Conservation (phyloP, 345 rosid genomes). For the Cardamine occulta region DNA sequence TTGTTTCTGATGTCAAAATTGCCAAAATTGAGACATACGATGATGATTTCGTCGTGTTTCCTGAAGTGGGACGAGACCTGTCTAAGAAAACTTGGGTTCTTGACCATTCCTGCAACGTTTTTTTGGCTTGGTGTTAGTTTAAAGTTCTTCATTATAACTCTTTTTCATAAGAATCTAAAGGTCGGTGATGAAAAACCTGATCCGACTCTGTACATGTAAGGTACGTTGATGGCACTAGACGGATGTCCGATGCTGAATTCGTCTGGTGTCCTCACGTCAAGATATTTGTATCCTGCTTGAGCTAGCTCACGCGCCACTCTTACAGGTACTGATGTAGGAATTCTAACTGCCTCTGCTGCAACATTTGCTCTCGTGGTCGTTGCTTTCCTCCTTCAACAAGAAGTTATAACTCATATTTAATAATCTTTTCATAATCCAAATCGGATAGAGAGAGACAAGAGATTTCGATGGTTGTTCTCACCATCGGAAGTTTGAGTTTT, state of each 20-base stretch:
- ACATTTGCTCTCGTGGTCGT: constrained; percentile 36
- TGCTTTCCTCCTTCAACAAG: constrained; percentile 31
- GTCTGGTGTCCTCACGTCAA: constrained; percentile 82
- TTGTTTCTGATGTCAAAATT: not conserved
- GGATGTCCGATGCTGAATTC: constrained; percentile 85
- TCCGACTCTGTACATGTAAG: constrained; percentile 82
- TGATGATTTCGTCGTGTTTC: constrained; percentile 77
- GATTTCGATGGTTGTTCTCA: constrained; percentile 6
- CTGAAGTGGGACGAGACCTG: constrained; percentile 64
- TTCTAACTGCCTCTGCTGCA: constrained; percentile 51
- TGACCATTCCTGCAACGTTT: constrained; percentile 59
- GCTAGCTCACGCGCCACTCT: constrained; percentile 86
- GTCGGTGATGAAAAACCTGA: constrained; percentile 54
- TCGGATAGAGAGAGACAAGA: not conserved
- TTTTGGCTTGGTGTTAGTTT: not conserved
- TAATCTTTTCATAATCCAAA: not conserved
- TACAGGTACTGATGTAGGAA: constrained; percentile 85
- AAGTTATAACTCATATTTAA: not conserved
- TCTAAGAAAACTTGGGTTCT: constrained; percentile 65
- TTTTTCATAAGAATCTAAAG: not conserved
- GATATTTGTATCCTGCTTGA: constrained; percentile 78
- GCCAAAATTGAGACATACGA: constrained; percentile 49
- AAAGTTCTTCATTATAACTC: not conserved
- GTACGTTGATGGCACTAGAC: constrained; percentile 74
- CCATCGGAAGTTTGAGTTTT: constrained; percentile 42